These are phyloP conservation scores for Globisporangium recalcitrans DNA, from an alignment of 352 stramenopile species.

Conservation along the genomic window DNA sequence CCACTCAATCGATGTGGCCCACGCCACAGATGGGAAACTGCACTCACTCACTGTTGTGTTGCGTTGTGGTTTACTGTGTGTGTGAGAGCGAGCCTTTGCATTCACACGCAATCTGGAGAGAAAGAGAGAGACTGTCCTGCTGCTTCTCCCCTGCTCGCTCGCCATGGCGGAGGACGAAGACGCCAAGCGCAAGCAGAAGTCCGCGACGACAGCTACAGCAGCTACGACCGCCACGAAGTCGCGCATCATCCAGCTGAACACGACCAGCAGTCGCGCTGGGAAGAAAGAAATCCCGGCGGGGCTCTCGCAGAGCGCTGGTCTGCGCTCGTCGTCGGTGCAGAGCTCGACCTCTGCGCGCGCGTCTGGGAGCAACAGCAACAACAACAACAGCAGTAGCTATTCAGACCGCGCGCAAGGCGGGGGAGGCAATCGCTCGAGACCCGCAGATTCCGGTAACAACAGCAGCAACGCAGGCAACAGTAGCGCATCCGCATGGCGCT, in stretches of 20 bases:
- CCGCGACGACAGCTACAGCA: background rate
- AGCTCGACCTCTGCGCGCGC: slow-evolving; percentile 5
- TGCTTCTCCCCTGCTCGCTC: background rate
- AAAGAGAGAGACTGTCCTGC: slow-evolving; percentile 1
- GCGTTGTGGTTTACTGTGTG: slow-evolving; percentile 4
- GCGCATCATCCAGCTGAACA: slow-evolving; percentile 37
- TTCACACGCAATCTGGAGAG: background rate
- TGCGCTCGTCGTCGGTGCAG: slow-evolving; percentile 19
- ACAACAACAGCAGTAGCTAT: slow-evolving; percentile 6
- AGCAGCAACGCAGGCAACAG: background rate
- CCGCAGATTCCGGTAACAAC: background rate
- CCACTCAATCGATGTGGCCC: background rate
- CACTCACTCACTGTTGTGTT: background rate
- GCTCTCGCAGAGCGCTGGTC: slow-evolving; percentile 16
- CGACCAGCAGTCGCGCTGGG: slow-evolving; percentile 8
- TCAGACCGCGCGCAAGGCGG: slow-evolving; percentile 6
- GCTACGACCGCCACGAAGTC: slow-evolving; percentile 20
- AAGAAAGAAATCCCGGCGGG: slow-evolving; percentile 22
- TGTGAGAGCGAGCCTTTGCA: background rate
- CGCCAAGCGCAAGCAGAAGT: slow-evolving; percentile 6
- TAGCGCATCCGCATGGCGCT: slow-evolving; percentile 2
- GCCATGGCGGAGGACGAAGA: slow-evolving; percentile 14
- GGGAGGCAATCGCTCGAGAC: background rate
- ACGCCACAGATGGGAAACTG: background rate
- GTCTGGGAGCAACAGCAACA: slow-evolving; percentile 4